phyloP scores from a whole-genome alignment of 495 filamentous ascomycete species.

The Umbilicaria muhlenbergii region DNA sequence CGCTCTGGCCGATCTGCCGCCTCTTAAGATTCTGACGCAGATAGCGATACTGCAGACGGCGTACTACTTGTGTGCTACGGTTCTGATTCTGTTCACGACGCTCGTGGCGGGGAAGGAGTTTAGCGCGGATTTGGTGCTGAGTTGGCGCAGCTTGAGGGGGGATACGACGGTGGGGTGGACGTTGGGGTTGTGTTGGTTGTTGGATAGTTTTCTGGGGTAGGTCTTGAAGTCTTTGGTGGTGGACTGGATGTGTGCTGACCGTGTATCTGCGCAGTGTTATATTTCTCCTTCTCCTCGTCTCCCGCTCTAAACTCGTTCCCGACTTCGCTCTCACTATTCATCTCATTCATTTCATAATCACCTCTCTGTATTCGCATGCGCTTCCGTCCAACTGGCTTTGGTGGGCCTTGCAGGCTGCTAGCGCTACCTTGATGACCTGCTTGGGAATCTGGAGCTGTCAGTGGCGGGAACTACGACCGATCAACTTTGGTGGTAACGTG shows the following conservation, averaged over 20 bases:
- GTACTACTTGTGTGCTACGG: conserved; percentile 62
- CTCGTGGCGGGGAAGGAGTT: conserved; percentile 67
- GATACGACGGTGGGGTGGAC: conserved; percentile 92
- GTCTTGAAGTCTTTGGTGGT: conserved; percentile 15
- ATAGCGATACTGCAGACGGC: conserved; percentile 72
- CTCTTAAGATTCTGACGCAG: conserved; percentile 71
- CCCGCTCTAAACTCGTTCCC: conserved; percentile 23
- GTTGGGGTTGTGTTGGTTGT: conserved; percentile 70
- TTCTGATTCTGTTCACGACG: conserved; percentile 76
- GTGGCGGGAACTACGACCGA: conserved; percentile 76
- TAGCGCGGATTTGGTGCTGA: conserved; percentile 53
- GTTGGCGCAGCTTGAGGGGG: conserved; percentile 68
- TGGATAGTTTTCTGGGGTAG: conserved; percentile 63
- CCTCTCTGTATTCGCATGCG: conserved; percentile 49
- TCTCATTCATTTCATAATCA: conserved; percentile 15
- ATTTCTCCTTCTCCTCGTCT: conserved; percentile 6
- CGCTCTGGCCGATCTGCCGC: conserved; percentile 66
- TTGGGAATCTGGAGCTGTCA: conserved; percentile 82
- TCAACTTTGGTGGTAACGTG: conserved; percentile 60
- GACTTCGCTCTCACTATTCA: conserved; percentile 72
- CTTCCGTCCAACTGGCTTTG: conserved; percentile 66
- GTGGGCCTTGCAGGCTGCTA: conserved; percentile 68
- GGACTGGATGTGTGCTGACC: not conserved
- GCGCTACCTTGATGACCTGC: conserved; percentile 50
- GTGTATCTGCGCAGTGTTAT: conserved; percentile 5